Percentiles rank a stretch among this genome's conserved stretches.
phyloP scores from a whole-genome alignment of 1,284 basidiomycete species.

The Trichosporon ovoides region DNA sequence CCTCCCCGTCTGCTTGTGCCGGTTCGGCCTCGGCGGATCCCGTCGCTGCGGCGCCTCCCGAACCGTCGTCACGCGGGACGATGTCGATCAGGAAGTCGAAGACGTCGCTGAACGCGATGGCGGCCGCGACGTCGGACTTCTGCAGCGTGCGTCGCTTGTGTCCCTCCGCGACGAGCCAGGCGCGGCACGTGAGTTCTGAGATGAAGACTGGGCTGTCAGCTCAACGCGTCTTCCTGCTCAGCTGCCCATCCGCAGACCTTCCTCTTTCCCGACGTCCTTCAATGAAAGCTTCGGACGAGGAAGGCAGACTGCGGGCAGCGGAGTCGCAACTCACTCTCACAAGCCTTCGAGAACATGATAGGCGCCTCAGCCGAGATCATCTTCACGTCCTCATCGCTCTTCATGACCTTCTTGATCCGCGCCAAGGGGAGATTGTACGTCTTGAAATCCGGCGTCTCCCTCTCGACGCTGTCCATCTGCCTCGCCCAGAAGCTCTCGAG shows the following conservation, averaged over 20 bases:
- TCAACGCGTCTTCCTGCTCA: background rate
- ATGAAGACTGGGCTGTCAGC: constrained; percentile 67
- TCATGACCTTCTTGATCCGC: constrained; percentile 96
- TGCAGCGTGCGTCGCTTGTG: constrained; percentile 87
- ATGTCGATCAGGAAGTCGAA: constrained; percentile 76
- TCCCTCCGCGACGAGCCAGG: constrained; percentile 87
- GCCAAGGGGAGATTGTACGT: constrained; percentile 56
- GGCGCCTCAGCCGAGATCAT: constrained; percentile 95
- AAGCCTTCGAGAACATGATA: constrained; percentile 90
- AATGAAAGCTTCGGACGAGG: no score
- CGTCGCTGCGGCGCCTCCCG: constrained; percentile 11
- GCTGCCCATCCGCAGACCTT: no score
- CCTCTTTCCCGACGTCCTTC: no score
- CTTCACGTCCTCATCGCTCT: constrained; percentile 94
- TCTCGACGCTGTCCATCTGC: constrained; percentile 47
- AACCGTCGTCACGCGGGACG: constrained; percentile 70
- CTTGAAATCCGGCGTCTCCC: constrained; percentile 43
- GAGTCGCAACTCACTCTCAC: constrained; percentile 89
- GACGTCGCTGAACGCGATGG: constrained; percentile 81
- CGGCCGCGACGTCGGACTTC: constrained; percentile 82
- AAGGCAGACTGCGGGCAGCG: no score
- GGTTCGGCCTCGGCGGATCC: constrained; percentile 6
- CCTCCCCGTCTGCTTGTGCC: constrained; percentile 9
- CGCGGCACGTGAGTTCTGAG: constrained; percentile 84
- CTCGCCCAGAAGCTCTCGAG: constrained; percentile 47